These are phyloP conservation scores for Trichoderma sp. DNA, from an alignment of 2,329 filamentous ascomycete species.

Conservation along the genomic window DNA sequence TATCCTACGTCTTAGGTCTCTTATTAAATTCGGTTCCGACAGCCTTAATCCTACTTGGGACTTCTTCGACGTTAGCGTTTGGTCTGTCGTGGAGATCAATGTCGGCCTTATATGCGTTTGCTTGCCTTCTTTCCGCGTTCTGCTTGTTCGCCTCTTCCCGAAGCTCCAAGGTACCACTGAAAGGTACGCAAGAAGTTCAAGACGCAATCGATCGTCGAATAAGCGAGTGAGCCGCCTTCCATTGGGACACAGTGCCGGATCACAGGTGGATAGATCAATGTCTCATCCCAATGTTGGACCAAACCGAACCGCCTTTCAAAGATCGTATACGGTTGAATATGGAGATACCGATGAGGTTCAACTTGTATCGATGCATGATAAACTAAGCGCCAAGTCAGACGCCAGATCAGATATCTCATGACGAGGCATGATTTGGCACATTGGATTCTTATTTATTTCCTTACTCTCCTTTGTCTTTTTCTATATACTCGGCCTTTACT, in stretches of 20 bases:
- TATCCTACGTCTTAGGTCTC: constrained; percentile 40
- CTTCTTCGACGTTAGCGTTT: constrained; percentile 36
- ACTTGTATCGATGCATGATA: constrained; percentile 24
- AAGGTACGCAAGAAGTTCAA: constrained; percentile 33
- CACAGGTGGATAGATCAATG: constrained; percentile 31
- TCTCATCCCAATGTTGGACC: constrained; percentile 28
- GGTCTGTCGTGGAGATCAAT: constrained; percentile 44
- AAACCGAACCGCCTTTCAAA: constrained; percentile 38
- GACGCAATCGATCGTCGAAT: constrained; percentile 25
- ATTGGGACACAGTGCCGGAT: constrained; percentile 31
- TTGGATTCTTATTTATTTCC: background rate
- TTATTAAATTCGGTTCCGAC: constrained; percentile 36
- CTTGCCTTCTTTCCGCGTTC: constrained; percentile 40
- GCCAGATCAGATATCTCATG: constrained; percentile 13
- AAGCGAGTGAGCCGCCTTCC: constrained; percentile 25
- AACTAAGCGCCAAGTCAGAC: constrained; percentile 20
- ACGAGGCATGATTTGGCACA: background rate
- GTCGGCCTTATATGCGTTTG: constrained; percentile 45
- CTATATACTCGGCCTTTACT: background rate
- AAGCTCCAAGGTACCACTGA: constrained; percentile 36
- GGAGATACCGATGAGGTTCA: constrained; percentile 23
- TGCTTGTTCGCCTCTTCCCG: constrained; percentile 44
- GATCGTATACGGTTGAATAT: constrained; percentile 41
- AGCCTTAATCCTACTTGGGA: constrained; percentile 41
- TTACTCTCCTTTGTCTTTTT: background rate